These are phyloP conservation scores for Dipodascopsis uninucleata DNA, from an alignment of 805 yeast genomes.

Conservation along the genomic window DNA sequence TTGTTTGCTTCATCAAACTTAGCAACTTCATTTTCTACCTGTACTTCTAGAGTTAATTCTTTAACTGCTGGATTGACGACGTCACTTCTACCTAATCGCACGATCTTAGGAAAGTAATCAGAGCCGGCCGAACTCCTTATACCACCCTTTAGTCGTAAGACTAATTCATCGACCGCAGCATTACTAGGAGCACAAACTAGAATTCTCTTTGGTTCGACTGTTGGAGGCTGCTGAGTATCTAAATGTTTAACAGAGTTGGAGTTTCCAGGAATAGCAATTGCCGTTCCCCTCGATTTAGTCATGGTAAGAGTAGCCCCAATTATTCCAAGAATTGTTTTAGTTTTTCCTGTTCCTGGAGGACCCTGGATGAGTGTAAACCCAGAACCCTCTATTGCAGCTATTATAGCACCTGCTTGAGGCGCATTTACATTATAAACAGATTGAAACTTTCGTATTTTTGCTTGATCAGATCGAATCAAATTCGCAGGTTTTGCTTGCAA, in stretches of 20 bases:
- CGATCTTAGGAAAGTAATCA: conserved; percentile 59
- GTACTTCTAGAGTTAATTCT: conserved; percentile 80
- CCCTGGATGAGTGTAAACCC: conserved; percentile 93
- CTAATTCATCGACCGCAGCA: conserved; percentile 97
- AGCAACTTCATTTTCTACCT: conserved; percentile 59
- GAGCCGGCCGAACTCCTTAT: conserved; percentile 46
- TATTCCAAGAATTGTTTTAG: conserved; percentile 91
- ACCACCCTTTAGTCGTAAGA: conserved; percentile 73
- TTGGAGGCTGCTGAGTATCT: conserved; percentile 9
- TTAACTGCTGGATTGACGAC: conserved; percentile 78
- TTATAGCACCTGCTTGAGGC: conserved; percentile 89
- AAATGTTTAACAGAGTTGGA: conserved; percentile 27
- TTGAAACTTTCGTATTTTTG: conserved; percentile 45
- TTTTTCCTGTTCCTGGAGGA: conserved; percentile 85
- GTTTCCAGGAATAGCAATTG: conserved; percentile 32
- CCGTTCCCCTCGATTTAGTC: conserved; percentile 28
- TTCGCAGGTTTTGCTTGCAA: conserved; percentile 59
- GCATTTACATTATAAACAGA: conserved; percentile 60
- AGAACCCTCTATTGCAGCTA: conserved; percentile 57
- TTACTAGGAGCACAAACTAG: conserved; percentile 96
- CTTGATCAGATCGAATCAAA: conserved; percentile 37
- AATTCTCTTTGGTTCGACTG: conserved; percentile 49
- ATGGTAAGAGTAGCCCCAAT: conserved; percentile 61
- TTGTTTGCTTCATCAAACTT: conserved; percentile 30
- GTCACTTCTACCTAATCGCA: conserved; percentile 86